These are phyloP conservation scores for Setomelanomma holmii DNA, from an alignment of 2,329 filamentous ascomycete genomes.

Conservation along the genomic window DNA sequence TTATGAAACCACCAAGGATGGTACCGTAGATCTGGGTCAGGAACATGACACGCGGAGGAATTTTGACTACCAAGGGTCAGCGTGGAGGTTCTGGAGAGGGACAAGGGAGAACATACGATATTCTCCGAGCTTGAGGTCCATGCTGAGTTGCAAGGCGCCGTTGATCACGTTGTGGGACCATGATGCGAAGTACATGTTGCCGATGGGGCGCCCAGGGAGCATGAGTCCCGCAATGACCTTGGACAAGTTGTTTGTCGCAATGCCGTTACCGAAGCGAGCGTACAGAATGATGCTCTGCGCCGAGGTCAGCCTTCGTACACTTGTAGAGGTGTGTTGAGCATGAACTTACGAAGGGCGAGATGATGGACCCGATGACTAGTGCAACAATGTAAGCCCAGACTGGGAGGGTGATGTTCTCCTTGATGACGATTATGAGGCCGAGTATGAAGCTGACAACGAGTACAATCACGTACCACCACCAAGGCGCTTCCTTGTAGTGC, in stretches of 20 bases:
- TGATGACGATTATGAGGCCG: conserved; percentile 18
- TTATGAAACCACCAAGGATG: conserved; percentile 21
- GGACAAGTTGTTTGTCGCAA: conserved; percentile 23
- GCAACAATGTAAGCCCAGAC: conserved; percentile 20
- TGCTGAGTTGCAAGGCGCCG: conserved; percentile 16
- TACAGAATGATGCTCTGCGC: conserved; percentile 18
- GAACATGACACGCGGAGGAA: conserved; percentile 23
- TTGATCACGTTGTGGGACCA: conserved; percentile 23
- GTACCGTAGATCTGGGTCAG: conserved; percentile 22
- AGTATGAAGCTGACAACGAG: conserved; percentile 19
- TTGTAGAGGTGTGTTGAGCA: not conserved
- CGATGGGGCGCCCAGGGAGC: conserved; percentile 17
- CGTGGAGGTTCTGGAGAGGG: not conserved
- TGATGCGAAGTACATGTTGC: conserved; percentile 24
- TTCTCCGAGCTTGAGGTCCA: conserved; percentile 21
- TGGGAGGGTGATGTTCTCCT: conserved; percentile 20
- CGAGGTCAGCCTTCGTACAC: not conserved
- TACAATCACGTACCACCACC: conserved; percentile 22
- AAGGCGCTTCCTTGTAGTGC: conserved; percentile 19
- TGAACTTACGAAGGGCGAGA: conserved; percentile 19
- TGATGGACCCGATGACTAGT: conserved; percentile 11
- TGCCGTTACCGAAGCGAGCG: conserved; percentile 20
- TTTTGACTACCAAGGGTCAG: conserved; percentile 10
- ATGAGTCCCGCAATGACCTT: conserved; percentile 22
- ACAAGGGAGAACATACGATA: conserved; percentile 7